Evolutionary conservation across 192 early-diverging fungal species (phyloP).

Genomic region (Phycomyces blakesleeanus): DNA sequence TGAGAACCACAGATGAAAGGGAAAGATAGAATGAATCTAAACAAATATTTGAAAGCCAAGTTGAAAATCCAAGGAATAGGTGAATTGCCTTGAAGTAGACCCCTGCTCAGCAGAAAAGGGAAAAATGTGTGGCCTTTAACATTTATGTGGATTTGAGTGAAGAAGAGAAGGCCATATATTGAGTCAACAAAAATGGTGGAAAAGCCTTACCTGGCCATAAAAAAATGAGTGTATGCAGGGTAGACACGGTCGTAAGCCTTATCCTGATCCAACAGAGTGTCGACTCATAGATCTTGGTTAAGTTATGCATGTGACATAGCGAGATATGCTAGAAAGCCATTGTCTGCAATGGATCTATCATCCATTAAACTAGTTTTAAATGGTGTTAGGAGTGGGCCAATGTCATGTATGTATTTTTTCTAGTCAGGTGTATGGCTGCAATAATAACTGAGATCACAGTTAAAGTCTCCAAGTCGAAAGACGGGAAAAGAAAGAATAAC

Average conservation of each 20-base stretch:
- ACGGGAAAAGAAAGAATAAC: too few species aligned
- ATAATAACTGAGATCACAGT: too few species aligned
- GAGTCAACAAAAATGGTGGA: neutral
- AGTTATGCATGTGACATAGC: too few species aligned
- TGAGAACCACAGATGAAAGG: neutral
- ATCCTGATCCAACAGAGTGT: too few species aligned
- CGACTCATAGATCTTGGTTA: too few species aligned
- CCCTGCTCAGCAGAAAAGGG: neutral
- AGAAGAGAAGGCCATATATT: neutral
- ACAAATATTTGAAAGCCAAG: neutral
- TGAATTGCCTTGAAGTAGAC: neutral
- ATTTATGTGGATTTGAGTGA: neutral
- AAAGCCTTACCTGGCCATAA: neutral
- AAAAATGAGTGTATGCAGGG: neutral
- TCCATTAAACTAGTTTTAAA: neutral
- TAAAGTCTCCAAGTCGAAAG: too few species aligned
- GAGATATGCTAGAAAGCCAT: neutral
- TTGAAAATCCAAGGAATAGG: neutral
- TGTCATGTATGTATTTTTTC: neutral
- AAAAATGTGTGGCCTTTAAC: neutral
- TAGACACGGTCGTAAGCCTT: too few species aligned
- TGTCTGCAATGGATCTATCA: neutral
- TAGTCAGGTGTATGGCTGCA: slow-evolving; percentile 13
- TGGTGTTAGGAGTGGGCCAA: neutral
- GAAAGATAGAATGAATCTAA: neutral